Base-by-base conservation (phyloP, 192 early-diverging fungal genomes). In the Oehlia diaphana region DNA sequence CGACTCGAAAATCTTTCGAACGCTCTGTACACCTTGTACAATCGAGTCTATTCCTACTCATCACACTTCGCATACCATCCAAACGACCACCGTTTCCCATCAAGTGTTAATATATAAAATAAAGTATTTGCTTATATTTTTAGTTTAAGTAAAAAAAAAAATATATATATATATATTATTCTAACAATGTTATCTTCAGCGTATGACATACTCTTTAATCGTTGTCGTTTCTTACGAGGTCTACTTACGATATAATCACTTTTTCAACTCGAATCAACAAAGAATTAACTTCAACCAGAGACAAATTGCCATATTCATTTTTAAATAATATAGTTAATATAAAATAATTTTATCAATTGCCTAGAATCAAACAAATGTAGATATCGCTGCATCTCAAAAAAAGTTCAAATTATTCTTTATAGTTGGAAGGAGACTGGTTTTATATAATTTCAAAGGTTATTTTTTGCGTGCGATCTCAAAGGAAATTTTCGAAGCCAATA, bases 1-100 rank as follows among this genome's bases (percentile, higher is more conserved):
- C 74, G 74, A 76, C 62, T 76, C 74, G 74, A 76, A 74, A 76
- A 14, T 63, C 74, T 76, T 76, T 76, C 58, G 74, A 76, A 76
- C 61, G 74, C 31, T 76, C 35, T 76, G 74, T 76, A 63, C 74
- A 50, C 73, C 71, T 28, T 26, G 73, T 75, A 62, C 73, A 75
- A 14, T 76, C 74, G 74, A 76, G 74, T 76, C 62, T 63, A 23
- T 76, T 63, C 35, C 62, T 76, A 4, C 49, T 28, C 69, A 42
- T 71, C 69, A 71, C 19, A 71, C 31, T 44, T 76, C 74, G 62
- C 72, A 74, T 53, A 74, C 72, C 72, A 74, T 58, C 72, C 74
- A 63, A 37, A 76, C 74, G 74, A 76, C 74, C 74, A 76, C 74
- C 74, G 58, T 61, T 63, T 73, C 74, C 37, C 62, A 63, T 44